These are phyloP conservation scores for Trichoderma sp. DNA, from an alignment of 2,329 filamentous ascomycete species.

Conservation along the genomic window DNA sequence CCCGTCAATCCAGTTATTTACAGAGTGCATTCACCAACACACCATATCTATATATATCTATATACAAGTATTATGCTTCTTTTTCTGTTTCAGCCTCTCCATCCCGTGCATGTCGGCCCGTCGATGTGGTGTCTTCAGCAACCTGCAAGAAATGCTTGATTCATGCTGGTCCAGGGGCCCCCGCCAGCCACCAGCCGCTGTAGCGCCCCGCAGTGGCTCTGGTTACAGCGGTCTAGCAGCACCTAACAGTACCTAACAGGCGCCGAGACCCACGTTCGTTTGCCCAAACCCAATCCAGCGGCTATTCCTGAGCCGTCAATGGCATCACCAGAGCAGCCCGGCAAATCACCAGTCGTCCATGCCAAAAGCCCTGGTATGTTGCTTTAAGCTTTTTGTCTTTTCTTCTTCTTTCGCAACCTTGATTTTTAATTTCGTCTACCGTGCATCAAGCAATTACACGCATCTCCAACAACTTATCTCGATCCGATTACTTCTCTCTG, in stretches of 20 bases:
- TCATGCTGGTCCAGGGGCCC: neutral
- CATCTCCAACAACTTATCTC: neutral
- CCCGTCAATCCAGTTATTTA: neutral
- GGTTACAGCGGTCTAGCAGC: neutral
- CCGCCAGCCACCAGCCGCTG: neutral
- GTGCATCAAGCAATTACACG: neutral
- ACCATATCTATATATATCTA: neutral
- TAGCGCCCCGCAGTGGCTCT: neutral
- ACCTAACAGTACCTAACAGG: neutral
- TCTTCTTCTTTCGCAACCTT: neutral
- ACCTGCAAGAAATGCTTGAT: neutral
- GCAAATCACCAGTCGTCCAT: neutral
- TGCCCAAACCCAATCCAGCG: conserved; percentile 12
- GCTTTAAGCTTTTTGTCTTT: neutral
- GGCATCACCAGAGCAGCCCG: conserved; percentile 10
- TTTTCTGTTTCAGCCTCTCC: neutral
- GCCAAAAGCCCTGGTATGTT: neutral
- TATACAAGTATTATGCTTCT: neutral
- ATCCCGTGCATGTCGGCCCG: neutral
- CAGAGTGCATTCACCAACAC: neutral
- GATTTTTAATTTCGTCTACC: neutral
- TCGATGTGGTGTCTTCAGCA: neutral
- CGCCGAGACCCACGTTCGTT: neutral
- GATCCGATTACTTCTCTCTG: neutral
- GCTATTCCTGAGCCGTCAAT: conserved; percentile 3